phyloP scores from a whole-genome alignment of 169 alveolate species.

The Plasmodium gaboni region DNA sequence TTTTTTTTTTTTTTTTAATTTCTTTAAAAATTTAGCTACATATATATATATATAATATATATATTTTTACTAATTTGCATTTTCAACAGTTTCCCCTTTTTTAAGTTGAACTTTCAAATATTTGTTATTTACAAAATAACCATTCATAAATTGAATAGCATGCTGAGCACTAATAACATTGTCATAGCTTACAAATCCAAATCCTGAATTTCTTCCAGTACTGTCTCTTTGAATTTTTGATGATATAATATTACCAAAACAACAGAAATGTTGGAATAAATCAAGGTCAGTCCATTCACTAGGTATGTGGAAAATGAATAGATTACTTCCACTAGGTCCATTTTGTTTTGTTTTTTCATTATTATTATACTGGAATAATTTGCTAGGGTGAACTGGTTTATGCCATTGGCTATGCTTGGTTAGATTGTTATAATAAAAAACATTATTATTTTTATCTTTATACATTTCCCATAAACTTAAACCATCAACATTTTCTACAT shows the following conservation, averaged over 20 bases:
- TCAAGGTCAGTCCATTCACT: conserved; percentile 92
- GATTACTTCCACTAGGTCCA: conserved; percentile 95
- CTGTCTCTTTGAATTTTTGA: conserved; percentile 93
- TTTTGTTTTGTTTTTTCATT: conserved; percentile 79
- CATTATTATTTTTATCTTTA: conserved; percentile 80
- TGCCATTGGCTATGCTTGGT: conserved; percentile 93
- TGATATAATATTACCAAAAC: conserved; percentile 92
- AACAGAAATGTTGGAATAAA: conserved; percentile 88
- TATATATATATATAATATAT: not conserved
- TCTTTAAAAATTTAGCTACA: not conserved
- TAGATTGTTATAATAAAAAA: conserved; percentile 87
- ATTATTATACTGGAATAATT: conserved; percentile 60
- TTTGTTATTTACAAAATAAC: conserved; percentile 90
- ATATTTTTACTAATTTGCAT: not conserved
- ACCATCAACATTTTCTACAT: conserved; percentile 80
- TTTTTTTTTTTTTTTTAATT: not conserved
- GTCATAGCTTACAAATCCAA: conserved; percentile 93
- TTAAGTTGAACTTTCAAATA: conserved; percentile 90
- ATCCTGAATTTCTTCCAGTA: conserved; percentile 88
- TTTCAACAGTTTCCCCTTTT: conserved; percentile 84
- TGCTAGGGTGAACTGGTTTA: conserved; percentile 89
- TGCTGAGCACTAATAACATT: conserved; percentile 90
- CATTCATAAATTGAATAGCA: conserved; percentile 92
- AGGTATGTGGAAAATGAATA: conserved; percentile 94
- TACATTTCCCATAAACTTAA: conserved; percentile 85